Evolutionary conservation across 306 rosid genomes (phyloP).

Genomic region (Prunus dulcis): DNA sequence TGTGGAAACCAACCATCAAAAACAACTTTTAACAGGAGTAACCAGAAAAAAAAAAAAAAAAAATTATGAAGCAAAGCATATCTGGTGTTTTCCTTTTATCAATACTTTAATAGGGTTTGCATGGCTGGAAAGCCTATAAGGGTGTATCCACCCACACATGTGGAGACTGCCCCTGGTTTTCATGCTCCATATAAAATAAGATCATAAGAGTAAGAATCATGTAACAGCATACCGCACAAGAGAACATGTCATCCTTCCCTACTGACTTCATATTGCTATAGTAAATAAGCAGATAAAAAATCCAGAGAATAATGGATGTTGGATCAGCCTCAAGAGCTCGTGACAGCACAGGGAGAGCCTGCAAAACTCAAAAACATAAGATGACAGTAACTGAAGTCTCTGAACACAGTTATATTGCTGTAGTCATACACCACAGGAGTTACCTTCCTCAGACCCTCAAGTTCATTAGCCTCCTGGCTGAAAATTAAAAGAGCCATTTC

Average conservation of each 20-base stretch:
- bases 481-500: constrained; percentile 75
- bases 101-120: neutral
- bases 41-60: neutral
- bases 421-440: constrained; percentile 9
- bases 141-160: constrained; percentile 2
- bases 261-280: constrained; percentile 54
- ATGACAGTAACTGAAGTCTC: constrained; percentile 7
- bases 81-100: neutral
- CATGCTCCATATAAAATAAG: neutral
- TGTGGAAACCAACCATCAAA: neutral
- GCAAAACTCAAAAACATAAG: constrained; percentile 34
- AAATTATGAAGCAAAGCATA: neutral
- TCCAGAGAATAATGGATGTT: constrained; percentile 63
- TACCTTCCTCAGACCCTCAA: constrained; percentile 79
- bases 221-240: constrained; percentile 75
- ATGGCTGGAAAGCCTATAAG: neutral
- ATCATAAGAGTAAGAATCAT: constrained; percentile 26
- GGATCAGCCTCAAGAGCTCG: constrained; percentile 80
- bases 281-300: constrained; percentile 73
- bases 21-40: neutral
- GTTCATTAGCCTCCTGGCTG: constrained; percentile 65
- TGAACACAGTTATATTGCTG: constrained; percentile 5
- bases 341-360: constrained; percentile 80
- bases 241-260: constrained; percentile 87
- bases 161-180: neutral